These are phyloP conservation scores for Solanum infundibuliforme DNA, from an alignment of 257 asterid genomes.

Conservation along the genomic window DNA sequence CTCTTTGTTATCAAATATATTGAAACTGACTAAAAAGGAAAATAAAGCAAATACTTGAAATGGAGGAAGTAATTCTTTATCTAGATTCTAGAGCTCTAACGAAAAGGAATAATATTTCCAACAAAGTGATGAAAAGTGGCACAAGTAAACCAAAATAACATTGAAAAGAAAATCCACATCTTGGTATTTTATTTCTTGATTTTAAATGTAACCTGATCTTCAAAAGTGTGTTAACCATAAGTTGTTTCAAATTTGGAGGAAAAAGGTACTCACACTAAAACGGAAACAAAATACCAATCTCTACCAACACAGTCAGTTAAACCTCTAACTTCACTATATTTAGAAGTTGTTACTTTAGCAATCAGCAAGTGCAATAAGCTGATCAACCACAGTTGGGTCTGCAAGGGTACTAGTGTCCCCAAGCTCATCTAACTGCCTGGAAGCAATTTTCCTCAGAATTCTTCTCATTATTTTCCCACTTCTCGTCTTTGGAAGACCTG, in stretches of 20 bases:
- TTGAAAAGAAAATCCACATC: not conserved
- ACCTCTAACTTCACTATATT: not conserved
- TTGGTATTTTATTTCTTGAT: not conserved
- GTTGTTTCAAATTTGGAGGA: not conserved
- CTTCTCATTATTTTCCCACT: slow-evolving; percentile 99
- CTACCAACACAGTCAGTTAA: not conserved
- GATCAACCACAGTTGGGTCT: slow-evolving; percentile 87
- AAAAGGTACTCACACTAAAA: not conserved
- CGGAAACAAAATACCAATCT: not conserved
- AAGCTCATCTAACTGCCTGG: slow-evolving; percentile 82
- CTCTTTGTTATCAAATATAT: not conserved
- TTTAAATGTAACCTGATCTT: not conserved
- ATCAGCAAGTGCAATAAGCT: slow-evolving; percentile 78
- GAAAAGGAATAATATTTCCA: not conserved
- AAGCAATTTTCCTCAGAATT: slow-evolving; percentile 84
- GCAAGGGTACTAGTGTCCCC: slow-evolving; percentile 96
- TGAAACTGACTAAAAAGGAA: not conserved
- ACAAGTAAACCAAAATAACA: not conserved
- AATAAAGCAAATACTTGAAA: not conserved
- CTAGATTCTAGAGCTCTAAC: not conserved
- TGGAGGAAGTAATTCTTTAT: not conserved
- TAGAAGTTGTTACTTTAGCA: slow-evolving; percentile 11
- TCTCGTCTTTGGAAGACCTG: slow-evolving; percentile 96
- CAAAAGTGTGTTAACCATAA: not conserved
- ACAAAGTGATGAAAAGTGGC: not conserved